Evolutionary conservation across 768 basidiomycete species (phyloP), one percentile per base, ranked within the genome.

Genomic region (Tylopilus subfusipes): DNA sequence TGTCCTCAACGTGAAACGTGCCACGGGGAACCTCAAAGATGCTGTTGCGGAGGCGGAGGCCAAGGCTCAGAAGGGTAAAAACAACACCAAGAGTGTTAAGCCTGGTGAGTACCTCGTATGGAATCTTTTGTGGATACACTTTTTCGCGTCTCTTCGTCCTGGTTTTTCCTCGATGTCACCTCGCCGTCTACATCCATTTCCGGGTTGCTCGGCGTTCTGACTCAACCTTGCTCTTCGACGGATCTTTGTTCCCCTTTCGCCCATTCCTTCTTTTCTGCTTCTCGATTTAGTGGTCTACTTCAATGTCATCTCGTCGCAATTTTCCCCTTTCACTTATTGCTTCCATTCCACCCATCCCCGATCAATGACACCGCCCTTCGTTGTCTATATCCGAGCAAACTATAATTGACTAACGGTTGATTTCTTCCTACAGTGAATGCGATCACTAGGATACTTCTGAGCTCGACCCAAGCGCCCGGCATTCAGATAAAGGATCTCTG

Each of bases 391-490:
- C 52, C 18, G 33, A 46, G 47, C 10, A 33, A 30, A 36, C 48
- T 27, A 52, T 45, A 44, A 39, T 46, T 54, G 42, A 56, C 55
- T 63, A 51, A 68, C 29, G 46, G 45, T 33, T 18, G 38, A 24
- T 45, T 12, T 38, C 11, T n/a, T 36, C 34, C 33, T 47, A 12
- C 30, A 90, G 89, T 84, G 48, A 91, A 86, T 34, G 76, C 84
- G 10, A 90, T 97, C 64, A 78, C 75, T n/a, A 85, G 84, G 60
- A 88, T 94, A 22, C 78, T 91, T 63, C 80, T 97, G 38, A 95
- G 91, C 69, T 89, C 93, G 24, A 82, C 81, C 27, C 86, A 87
- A 62, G 92, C 92, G 18, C 94, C 93, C n/a, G 88, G 90, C 16
- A 94, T 97, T 69, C 87, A 82, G 63, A 81, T 97, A 70, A 81